phyloP scores from a whole-genome alignment of 23 red algal species.

The Chondrus crispus region DNA sequence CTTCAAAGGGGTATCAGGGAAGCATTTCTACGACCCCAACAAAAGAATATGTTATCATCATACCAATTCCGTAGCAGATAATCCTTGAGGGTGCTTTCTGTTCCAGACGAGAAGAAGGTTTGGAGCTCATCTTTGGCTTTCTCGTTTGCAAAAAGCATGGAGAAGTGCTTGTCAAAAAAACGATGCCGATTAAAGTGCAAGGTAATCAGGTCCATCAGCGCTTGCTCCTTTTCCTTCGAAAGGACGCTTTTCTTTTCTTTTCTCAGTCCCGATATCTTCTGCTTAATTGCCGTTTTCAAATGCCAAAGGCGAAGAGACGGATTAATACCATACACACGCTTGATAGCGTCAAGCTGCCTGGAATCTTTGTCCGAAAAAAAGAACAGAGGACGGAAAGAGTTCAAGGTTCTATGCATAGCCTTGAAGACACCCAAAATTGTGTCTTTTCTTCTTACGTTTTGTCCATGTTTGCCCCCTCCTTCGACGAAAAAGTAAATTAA shows the following conservation, averaged over 20 bases:
- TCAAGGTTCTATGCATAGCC: neutral
- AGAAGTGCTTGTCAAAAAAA: no score
- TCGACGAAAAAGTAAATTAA: neutral
- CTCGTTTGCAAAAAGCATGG: no score
- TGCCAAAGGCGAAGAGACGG: neutral
- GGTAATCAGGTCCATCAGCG: no score
- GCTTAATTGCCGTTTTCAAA: neutral
- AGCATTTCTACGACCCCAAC: neutral
- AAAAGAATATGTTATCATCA: neutral
- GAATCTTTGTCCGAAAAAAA: conserved; percentile 15
- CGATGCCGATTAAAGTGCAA: no score
- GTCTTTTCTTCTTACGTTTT: no score
- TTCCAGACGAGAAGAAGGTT: no score
- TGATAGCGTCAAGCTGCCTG: neutral
- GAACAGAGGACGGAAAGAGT: neutral
- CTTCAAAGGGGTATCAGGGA: neutral
- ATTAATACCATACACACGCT: neutral
- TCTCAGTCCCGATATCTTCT: neutral
- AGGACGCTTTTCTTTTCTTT: no score
- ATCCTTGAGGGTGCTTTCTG: no score
- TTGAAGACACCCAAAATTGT: no score
- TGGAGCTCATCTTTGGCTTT: no score
- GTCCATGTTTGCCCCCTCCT: no score
- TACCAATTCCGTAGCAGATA: neutral
- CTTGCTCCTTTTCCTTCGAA: no score